Evolutionary conservation across 164 flowering plant genomes (phyloP), one percentile per base, ranked within the genome.

Genomic region (Piper longum): DNA sequence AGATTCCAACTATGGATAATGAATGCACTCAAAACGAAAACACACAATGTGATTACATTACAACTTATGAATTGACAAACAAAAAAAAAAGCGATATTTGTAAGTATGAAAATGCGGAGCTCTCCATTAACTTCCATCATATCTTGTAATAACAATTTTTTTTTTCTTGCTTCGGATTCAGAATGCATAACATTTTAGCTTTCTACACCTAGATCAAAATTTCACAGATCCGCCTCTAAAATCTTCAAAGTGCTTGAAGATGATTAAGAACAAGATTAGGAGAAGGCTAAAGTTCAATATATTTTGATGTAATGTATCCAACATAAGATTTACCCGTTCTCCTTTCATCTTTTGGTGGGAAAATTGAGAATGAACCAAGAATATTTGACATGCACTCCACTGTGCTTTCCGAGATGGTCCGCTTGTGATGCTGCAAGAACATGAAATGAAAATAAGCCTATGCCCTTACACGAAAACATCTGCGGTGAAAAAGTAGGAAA

Each of bases 381-480:
- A 26, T 26, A 26, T 26, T 26, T 6, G 96, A 87, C 73, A 90
- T 67, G 51, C 82, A 73, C 74, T 84, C 91, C 71, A 91, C 67
- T 59, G 97, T 77, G 65, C 83, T 66, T 73, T 84, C 97, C 48
- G 99, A 95, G 64, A 77, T 75, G 65, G 91, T 85, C 70, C 93
- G 82, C 76, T 80, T 82, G 57, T 88, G 73, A 66, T 78, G 76
- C 99, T 95, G 55, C 68, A 78, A 67, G 44, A 17, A 62, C 36
- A 65, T 41, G n/a, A 48, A 45, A 26, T 19, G 36, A 26, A 26
- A 26, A 26, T 26, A 26, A 26, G 36, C 36, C 2, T 26, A 26
- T 26, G 36, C 36, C 36, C 36, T 26, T 26, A 26, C 36, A 26
- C 36, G 36, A 26, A 26, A 26, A 26, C 36, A 26, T 26, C 36